Base-by-base conservation (phyloP, 164 flowering plant species). In the Buxus sempervirens region DNA sequence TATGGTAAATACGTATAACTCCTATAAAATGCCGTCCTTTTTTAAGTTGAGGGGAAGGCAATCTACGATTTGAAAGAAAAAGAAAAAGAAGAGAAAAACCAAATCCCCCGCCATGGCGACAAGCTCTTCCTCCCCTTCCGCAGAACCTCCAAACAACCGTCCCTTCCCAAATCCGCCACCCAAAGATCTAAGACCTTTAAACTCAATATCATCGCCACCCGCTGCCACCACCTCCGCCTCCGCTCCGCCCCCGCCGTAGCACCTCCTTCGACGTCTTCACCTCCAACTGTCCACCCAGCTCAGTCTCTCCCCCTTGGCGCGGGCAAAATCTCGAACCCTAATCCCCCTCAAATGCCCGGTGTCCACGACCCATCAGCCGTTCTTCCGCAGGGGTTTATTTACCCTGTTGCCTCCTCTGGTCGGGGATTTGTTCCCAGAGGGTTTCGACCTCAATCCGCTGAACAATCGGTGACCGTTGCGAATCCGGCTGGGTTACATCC, bases 231-330 rank as follows among this genome's bases (percentile, higher is more conserved):
- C 60, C 67, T 5, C 20, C 57, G n/a, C n/a, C 23, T 3, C 14
- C 23, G 19, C 54, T n/a, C n/a, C 65, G 19, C 23, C 61, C 20
- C 59, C 64, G 5, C 53, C 60, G 42, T 42, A 32, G n/a, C 76
- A 7, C 20, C 62, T 10, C 69, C 63, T 2, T 49, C 42, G 14
- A 14, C 65, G 26, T 26, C 51, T 54, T 49, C 66, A 5, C 19
- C 74, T 51, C 65, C 70, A 14, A 25, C 71, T 53, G 49, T 54
- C 1, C 54, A 36, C 64, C 22, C 63, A 53, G 22, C 55, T 53
- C 55, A 53, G 19, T 5, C 22, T 18, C 55, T 53, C 19, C n/a
- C 55, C 55, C 5, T 53, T 19, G 22, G 4, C 22, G 55, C 21
- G 21, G n/a, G n/a, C 21, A 19, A 16, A 16, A 19, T 6, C 55